Conservation (phyloP, 2,329 filamentous ascomycete species). For the Alternaria hordeiaustralica region DNA sequence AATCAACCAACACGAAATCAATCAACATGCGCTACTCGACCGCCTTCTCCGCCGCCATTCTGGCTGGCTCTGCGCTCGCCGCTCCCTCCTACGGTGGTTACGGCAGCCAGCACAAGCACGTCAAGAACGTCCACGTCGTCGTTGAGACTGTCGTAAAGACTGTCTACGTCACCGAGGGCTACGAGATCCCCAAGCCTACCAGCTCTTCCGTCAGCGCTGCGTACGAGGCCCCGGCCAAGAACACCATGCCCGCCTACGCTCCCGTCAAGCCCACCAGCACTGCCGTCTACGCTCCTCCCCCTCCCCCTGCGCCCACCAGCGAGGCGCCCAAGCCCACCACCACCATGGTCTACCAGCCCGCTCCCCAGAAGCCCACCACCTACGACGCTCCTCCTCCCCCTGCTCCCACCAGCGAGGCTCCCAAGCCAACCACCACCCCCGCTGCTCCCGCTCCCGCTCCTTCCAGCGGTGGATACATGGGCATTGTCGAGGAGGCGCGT, state of each 20-base stretch:
- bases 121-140: slow-evolving; percentile 30
- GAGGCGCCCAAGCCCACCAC: slow-evolving; percentile 5
- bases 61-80: slow-evolving; percentile 40
- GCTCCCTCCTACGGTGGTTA: slow-evolving; percentile 20
- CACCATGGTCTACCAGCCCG: not conserved
- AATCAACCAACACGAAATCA: slow-evolving; percentile 16
- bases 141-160: slow-evolving; percentile 39
- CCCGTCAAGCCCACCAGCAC: not conserved
- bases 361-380: slow-evolving; percentile 3
- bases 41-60: slow-evolving; percentile 35
- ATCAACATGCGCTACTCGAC: slow-evolving; percentile 40
- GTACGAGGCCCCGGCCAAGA: slow-evolving; percentile 2
- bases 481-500: slow-evolving; percentile 36
- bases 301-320: slow-evolving; percentile 4
- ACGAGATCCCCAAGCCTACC: slow-evolving; percentile 7
- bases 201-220: not conserved
- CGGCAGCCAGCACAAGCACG: slow-evolving; percentile 23
- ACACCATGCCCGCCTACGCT: slow-evolving; percentile 11
- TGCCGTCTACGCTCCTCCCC: not conserved
- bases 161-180: slow-evolving; percentile 29
- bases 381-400: slow-evolving; percentile 6
- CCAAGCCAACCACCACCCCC: slow-evolving; percentile 7
- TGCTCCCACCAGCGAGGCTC: slow-evolving; percentile 9
- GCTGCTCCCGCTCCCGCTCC: slow-evolving; percentile 18
- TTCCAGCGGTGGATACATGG: slow-evolving; percentile 32